Evolutionary conservation across 805 yeast genomes (phyloP), one percentile per base, ranked within the genome.

Genomic region (Debaryomyces tyrocola): DNA sequence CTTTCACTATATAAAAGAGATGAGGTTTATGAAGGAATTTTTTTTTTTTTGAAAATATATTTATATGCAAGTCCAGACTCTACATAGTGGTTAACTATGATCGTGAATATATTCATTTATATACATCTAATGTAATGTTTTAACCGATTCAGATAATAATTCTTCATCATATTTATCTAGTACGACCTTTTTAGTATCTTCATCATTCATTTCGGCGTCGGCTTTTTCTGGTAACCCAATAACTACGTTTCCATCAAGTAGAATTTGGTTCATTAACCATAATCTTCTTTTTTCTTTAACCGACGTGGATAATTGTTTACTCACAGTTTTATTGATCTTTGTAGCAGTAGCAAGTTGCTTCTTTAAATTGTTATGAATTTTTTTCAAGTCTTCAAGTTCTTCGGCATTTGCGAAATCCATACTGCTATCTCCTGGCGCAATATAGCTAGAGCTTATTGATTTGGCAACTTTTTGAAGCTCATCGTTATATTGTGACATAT

Each of bases 231-330:
- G 74, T 20, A 73, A 55, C 1, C 74, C 78, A 8, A 68, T 43
- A 33, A 57, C 48, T 21, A 75, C 59, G 44, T 73, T 74, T 4
- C 75, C 73, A 44, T 77, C 77, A 20, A 78, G 51, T 14, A 78
- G 54, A 9, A 67, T 46, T 48, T 78, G 81, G 44, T 74, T 78
- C 6, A 61, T 52, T 5, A 62, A 45, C 75, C 77, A 76, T 21
- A 73, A 48, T 31, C 63, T 57, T 33, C 80, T 62, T 37, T 68
- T 67, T 35, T 64, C 61, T 37, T 60, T 54, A 11, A 67, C 46
- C 1, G 62, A 50, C 0, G 44, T 41, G 5, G 49, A 50, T 28
- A 77, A 56, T 31, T 70, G 60, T 4, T 50, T 53, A 6, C 62
- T 59, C 20, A 74, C 64, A 6, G 74, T 45, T 45, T 67, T 59